These are phyloP conservation scores for Phtheirospermum japonicum DNA, from an alignment of 257 asterid genomes.

Conservation along the genomic window DNA sequence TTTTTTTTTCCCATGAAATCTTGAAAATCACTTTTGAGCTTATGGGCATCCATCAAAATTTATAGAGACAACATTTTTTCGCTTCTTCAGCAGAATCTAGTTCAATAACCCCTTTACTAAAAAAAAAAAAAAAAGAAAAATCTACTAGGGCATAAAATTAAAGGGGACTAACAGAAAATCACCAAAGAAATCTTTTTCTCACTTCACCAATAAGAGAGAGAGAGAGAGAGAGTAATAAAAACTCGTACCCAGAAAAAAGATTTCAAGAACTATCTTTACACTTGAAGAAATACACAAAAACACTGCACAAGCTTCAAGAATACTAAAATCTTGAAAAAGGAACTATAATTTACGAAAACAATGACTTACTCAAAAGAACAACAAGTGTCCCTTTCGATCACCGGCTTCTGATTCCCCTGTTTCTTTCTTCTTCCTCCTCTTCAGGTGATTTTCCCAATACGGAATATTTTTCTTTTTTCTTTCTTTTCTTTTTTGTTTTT, in stretches of 20 bases:
- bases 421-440: background rate
- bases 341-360: background rate
- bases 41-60: slow-evolving; percentile 26
- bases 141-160: slow-evolving; percentile 10
- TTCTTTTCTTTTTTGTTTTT: background rate
- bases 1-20: background rate
- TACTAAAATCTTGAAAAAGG: slow-evolving; percentile 15
- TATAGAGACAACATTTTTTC: slow-evolving; percentile 16
- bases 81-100: slow-evolving; percentile 14
- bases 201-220: background rate
- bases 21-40: background rate
- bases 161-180: slow-evolving; percentile 16
- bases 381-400: slow-evolving; percentile 23
- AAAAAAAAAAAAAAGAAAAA: slow-evolving; percentile 8
- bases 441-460: slow-evolving; percentile 3
- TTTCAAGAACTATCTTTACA: background rate
- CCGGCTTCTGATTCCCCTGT: slow-evolving; percentile 13
- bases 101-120: slow-evolving; percentile 10
- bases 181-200: background rate
- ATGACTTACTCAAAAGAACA: slow-evolving; percentile 23
- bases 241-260: background rate
- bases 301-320: slow-evolving; percentile 25
- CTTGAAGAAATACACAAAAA: slow-evolving; percentile 15
- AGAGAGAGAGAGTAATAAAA: background rate
- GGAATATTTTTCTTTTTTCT: background rate